Base-by-base conservation (phyloP, 1,284 basidiomycete species). In the Ustilago hordei region DNA sequence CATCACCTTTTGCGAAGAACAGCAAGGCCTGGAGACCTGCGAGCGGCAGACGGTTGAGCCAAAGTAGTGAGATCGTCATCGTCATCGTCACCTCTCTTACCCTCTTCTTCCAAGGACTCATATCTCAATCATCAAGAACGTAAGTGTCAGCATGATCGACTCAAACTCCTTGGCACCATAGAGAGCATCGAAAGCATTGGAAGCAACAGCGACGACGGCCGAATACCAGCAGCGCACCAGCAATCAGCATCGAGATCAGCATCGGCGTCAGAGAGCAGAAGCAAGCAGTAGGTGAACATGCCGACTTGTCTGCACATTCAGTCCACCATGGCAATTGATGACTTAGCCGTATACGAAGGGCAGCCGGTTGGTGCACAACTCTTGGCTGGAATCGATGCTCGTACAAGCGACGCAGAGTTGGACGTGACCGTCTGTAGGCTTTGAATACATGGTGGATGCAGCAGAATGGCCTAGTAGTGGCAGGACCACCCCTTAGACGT, bases 91-190 rank as follows among this genome's bases (percentile, higher is more conserved):
- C 1, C 43, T 8, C 34, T 57, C 9, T 43, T 58, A n/a, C 41
- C 31, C 47, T 35, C 62, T 60, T 55, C 55, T 52, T 50, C 32
- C 32, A 31, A 73, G 65, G 61, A 73, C 43, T 47, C 62, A 60
- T 55, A 63, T 60, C 64, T 58, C 62, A 72, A 59, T 60, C 65
- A 64, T 64, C 70, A 73, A 73, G 70, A 73, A 68, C 64, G 70
- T 73, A 74, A 69, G 71, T 69, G 28, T 56, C 35, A 34, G 28
- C 12, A 41, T 38, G 23, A 55, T 19, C 55, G 43, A 19, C 2
- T 0, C 36, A 56, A 15, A 38, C 17, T 13, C 4, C 38, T 12
- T 8, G 31, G 31, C 39, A 43, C 1, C 17, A 23, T 41, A 9
- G 55, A 19, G 13, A 52, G 39, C 13, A 57, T 17, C 31, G 36